These are phyloP conservation scores for Suillus brevipes DNA, from an alignment of 768 basidiomycete genomes.

Conservation along the genomic window DNA sequence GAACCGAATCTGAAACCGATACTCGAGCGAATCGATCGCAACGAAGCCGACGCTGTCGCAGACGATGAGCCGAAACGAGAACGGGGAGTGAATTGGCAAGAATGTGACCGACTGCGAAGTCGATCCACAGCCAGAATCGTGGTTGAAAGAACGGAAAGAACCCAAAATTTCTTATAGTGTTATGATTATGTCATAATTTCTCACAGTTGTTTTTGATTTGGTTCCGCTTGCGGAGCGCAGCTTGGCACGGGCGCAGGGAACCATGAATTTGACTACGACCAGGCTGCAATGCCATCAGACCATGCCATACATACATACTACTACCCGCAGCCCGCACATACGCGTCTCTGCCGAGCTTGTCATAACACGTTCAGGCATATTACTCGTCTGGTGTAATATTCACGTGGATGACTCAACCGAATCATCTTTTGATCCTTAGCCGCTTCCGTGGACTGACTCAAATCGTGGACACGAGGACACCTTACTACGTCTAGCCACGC, in stretches of 20 bases:
- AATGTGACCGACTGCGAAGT: constrained; percentile 46
- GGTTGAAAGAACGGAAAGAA: constrained; percentile 27
- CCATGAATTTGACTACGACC: background rate
- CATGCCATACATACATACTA: background rate
- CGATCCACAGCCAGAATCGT: constrained; percentile 45
- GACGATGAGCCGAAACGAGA: constrained; percentile 35
- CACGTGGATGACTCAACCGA: constrained; percentile 4
- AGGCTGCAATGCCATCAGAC: background rate
- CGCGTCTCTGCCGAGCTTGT: constrained; percentile 1
- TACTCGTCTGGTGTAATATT: background rate
- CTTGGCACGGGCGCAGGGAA: background rate
- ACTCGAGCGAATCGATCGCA: constrained; percentile 36
- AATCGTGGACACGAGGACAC: constrained; percentile 2
- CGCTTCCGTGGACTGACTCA: background rate
- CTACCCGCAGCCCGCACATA: background rate
- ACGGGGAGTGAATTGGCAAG: constrained; percentile 34
- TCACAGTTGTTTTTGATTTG: constrained; percentile 18
- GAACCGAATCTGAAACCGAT: constrained; percentile 28
- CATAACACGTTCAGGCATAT: background rate
- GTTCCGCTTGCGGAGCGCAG: constrained; percentile 8
- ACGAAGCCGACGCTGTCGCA: constrained; percentile 46
- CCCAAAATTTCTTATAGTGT: constrained; percentile 28
- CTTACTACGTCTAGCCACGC: background rate
- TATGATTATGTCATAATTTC: constrained; percentile 28
- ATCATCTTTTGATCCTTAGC: background rate